Evolutionary conservation across 805 yeast species (phyloP), one percentile per base, ranked within the genome.

Genomic region (Candida multigemmis): DNA sequence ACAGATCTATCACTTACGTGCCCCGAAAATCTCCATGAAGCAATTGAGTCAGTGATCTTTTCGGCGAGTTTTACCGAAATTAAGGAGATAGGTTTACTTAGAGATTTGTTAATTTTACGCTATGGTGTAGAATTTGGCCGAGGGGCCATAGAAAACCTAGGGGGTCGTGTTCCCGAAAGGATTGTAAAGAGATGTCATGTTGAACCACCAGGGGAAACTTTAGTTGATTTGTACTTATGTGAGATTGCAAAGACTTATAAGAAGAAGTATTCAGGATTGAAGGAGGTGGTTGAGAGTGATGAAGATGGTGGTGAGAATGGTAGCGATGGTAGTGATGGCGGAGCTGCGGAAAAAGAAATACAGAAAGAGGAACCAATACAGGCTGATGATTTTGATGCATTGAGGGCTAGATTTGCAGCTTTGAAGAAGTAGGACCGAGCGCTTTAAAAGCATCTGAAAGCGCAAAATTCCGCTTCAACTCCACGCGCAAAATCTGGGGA

Each of bases 241-340:
- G 96, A 85, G 44, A 85, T 85, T 34, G 94, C 94, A 1, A 63
- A 63, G 27, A 81, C 94, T 0, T 85, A 86, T 43, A 65, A 68
- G 13, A 91, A 77, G 0, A 80, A 85, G 1, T 86, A 74, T 41
- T 74, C 83, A 17, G 77, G 74, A 9, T 47, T 74, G 31, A 27
- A 28, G 16, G 49, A 39, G 4, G 50, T 43, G 6, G 26, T 22
- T 6, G 37, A 37, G 7, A 43, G 46, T 7, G 49, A 45, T 15
- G 44, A 41, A 3, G 52, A 43, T 8, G 51, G 36, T 7, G 55
- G 42, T 14, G 60, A 48, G 10, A 61, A 51, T 12, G 61, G 48
- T 14, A 50, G 42, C 26, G 53, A 40, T 14, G 44, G 41, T 3
- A 26, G 40, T 17, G 41, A 41, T n/a, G 58, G 48, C 2, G 31